phyloP scores from a whole-genome alignment of 169 alveolate genomes.

The Plasmodium billcollinsi region DNA sequence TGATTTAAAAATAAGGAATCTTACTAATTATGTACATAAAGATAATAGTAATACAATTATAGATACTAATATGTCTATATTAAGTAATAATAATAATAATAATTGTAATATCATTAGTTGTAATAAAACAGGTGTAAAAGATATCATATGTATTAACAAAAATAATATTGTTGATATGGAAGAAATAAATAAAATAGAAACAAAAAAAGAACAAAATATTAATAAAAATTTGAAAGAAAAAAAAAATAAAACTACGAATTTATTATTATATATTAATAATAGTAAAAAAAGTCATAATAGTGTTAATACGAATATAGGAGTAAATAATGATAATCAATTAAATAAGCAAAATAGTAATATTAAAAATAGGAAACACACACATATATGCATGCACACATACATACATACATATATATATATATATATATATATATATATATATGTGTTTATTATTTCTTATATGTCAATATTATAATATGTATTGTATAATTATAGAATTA shows the following conservation, averaged over 20 bases:
- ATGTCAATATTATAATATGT: too few species aligned
- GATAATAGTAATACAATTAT: background rate
- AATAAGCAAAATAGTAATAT: constrained; percentile 26
- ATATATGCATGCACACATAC: too few species aligned
- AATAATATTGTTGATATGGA: background rate
- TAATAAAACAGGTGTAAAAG: background rate
- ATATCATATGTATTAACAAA: background rate
- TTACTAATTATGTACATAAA: background rate
- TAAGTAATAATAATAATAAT: background rate
- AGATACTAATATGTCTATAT: background rate
- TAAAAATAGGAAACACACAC: constrained; percentile 1
- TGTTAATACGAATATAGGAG: constrained; percentile 20
- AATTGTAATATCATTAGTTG: background rate
- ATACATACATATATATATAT: too few species aligned
- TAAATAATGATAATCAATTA: constrained; percentile 6
- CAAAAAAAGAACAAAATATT: background rate
- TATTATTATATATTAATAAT: constrained; percentile 36
- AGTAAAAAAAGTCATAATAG: constrained; percentile 4
- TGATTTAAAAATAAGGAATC: too few species aligned
- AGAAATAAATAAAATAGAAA: background rate
- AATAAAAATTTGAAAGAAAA: constrained; percentile 20
- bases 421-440: too few species aligned
- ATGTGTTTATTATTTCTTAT: too few species aligned
- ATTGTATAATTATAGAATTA: too few species aligned
- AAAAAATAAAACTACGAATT: constrained; percentile 9